Evolutionary conservation across 2,329 filamentous ascomycete species (phyloP), one percentile per base, ranked within the genome.

Genomic region (Alternaria alternata): DNA sequence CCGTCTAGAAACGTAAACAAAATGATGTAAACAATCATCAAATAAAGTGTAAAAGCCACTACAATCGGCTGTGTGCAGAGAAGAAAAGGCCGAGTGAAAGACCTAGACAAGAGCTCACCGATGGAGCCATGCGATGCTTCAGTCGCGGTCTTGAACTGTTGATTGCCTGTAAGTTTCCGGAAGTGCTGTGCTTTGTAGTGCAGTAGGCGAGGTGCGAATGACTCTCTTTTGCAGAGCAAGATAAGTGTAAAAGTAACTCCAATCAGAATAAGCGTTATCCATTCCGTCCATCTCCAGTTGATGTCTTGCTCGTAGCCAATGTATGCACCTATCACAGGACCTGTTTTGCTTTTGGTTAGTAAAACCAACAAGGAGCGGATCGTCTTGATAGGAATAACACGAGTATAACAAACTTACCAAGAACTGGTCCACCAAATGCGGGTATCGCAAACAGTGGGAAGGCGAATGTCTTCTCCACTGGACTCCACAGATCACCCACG

Each of bases 1-100:
- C 85, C 84, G 3, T 83, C 80, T 5, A 87, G 78, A 52, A 86
- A 83, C 0, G 83, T 83, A 68, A 87, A 87, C 0, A 87, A 73
- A 0, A 86, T 78, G 20, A 85, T 83, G 61, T 87, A 87, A 2
- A 85, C 4, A 84, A 86, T 78, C 0, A 82, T 80, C 34, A 87
- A 78, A 58, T 87, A 87, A 0, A 86, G 49, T 0, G 81, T 80
- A 59, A 86, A 77, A 5, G 82, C 73, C 7, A 85, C 74, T 42
- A 86, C 79, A 61, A 85, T 82, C 0, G 82, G 82, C 3, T 73
- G 32, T 7, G 81, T 80, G 18, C 28, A 44, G 43, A 84, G 79
- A 5, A 79, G 66, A 51, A 81, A 79, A 0, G 82, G 82, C 4
- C 83, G 75, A 18, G 79, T 81, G 18, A 82, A 67, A 76, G 77